Evolutionary conservation across 352 stramenopile species (phyloP), one percentile per base, ranked within the genome.

Genomic region (Pythium diclinum): DNA sequence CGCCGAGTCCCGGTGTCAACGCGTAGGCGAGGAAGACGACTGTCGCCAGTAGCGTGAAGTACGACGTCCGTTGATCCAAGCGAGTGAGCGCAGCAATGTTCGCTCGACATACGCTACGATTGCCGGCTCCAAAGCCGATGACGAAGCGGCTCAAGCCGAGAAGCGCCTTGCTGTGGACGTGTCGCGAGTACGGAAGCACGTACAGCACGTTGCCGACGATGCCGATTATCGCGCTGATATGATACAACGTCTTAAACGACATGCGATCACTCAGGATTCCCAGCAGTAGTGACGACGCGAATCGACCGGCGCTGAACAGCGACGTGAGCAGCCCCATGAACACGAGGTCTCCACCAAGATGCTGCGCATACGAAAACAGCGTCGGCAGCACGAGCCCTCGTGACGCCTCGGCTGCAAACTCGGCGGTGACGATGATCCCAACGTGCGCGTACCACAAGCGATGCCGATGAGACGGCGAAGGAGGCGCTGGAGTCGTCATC

Each of bases 21-120:
- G 83, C 83, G 53, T 91, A 92, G n/a, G 69, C 81, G 2, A 91
- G 67, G 56, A 88, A 92, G 2, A 89, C 83, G 3, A 89, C 77
- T 1, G 76, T 79, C 19, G 80, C 82, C n/a, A 92, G 79, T 1
- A 89, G 42, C 0, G 80, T 91, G 40, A 91, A 80, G 60, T 78
- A 92, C 67, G 81, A 67, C 19, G 88, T 59, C 7, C 83, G 64
- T 33, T 89, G 76, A 42, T 89, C 61, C n/a, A 88, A 68, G 1
- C 62, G 55, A 3, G 83, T 92, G 51, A 89, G 69, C 51, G 80
- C 75, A 0, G 83, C 83, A 9, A 92, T 75, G 47, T 92, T 88
- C 3, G 83, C 78, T 44, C 83, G 73, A 61, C 81, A 92, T 1
- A 91, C 81, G 44, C 79, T 89, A 21, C 83, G 78, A 47, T 91